Conservation (phyloP, 148 eudicot species). For the Chenopodium suecicum region DNA sequence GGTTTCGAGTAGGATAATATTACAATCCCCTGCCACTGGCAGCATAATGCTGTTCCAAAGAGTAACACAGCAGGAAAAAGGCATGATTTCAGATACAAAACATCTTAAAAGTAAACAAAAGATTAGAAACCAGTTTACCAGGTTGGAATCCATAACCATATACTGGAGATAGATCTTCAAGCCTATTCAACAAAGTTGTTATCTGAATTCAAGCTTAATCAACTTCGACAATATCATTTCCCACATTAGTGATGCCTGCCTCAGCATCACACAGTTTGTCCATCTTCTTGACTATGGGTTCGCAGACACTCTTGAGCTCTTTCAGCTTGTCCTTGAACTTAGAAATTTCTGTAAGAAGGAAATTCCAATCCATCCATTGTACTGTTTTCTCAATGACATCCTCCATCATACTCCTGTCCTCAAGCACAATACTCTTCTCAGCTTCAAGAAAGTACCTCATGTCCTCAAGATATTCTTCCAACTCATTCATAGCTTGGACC, state of each 20-base stretch:
- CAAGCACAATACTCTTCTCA: not conserved
- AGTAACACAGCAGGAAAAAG: too few species aligned
- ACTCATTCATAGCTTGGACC: not conserved
- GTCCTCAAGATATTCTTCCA: not conserved
- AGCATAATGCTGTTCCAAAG: too few species aligned
- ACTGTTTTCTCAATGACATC: not conserved
- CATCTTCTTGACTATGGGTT: not conserved
- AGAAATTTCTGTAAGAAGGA: not conserved
- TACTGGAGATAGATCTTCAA: too few species aligned
- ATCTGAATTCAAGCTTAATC: not conserved
- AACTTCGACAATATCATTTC: not conserved
- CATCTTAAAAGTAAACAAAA: too few species aligned
- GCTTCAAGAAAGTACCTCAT: not conserved
- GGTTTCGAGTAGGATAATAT: too few species aligned
- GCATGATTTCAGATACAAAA: too few species aligned
- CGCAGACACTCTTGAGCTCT: not conserved
- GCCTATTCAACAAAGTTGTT: not conserved
- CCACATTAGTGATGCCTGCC: not conserved
- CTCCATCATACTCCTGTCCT: not conserved
- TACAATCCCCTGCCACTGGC: too few species aligned
- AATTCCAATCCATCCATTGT: constrained; percentile 4
- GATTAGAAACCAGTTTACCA: too few species aligned
- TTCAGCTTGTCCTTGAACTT: not conserved
- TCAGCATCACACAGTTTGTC: not conserved
- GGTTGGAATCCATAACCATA: too few species aligned